Base-by-base conservation (phyloP, 1,284 basidiomycete species). In the Trichosporon asahii region DNA sequence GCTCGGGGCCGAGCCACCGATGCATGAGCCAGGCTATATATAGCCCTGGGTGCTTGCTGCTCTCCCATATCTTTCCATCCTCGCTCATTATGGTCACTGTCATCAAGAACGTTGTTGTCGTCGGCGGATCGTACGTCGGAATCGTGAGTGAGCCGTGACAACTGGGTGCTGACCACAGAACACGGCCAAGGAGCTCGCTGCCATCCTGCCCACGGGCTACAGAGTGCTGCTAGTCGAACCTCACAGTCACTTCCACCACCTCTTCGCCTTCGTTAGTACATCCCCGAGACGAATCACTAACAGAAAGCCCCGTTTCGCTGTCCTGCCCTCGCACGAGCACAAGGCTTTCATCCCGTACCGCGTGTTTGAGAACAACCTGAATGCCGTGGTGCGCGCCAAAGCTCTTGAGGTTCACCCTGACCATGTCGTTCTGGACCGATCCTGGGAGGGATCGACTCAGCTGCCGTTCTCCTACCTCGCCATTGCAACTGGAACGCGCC, bases 301-400 rank as follows among this genome's bases (percentile, higher is more conserved):
- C 27, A 14, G 29, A 53, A 53, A 72, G 68, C 89, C 90, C 2
- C 86, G 90, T 64, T 88, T 88, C 73, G 86, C 88, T 9, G 87
- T 90, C 14, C 84, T 91, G 8, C 86, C 89, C 6, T 87, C 87
- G 35, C 89, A 91, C 76, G 90, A 90, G 80, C 88, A 90, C 83
- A 91, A 91, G 84, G 89, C 89, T 21, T 89, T 89, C 87, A 78
- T 83, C 82, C 85, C 76, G 1, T 87, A 85, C 77, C 74, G 64
- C 27, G 37, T 74, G 12, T 68, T 72, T 33, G 14, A 57, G 40
- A n/a, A 66, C 12, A 57, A 65, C 11, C 53, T 37, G 8, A 73
- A 75, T 64, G 31, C 64, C 4, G 66, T 74, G 29, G 68, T 74
- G n/a, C 72, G 65, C 18, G 72, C 72, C 23, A 64, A 63, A 18